These are phyloP conservation scores for Cetradonia linearis DNA, from an alignment of 495 filamentous ascomycete species.

Conservation along the genomic window DNA sequence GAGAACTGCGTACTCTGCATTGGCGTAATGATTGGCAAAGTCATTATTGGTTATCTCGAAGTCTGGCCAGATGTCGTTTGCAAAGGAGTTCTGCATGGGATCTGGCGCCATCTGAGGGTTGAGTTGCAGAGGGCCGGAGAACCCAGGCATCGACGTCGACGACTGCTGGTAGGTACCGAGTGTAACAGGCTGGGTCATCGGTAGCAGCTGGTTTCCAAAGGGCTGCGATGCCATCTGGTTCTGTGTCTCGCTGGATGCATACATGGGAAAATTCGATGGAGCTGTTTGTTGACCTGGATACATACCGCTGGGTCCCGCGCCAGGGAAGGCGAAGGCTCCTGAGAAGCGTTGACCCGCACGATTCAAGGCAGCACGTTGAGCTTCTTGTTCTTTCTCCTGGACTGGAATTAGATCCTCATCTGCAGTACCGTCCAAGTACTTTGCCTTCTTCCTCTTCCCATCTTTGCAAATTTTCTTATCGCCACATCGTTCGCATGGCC, in stretches of 20 bases:
- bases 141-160: constrained; percentile 25
- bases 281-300: constrained; percentile 19
- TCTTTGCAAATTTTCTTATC: constrained; percentile 87
- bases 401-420: constrained; percentile 60
- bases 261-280: constrained; percentile 15
- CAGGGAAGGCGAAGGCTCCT: constrained; percentile 14
- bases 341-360: constrained; percentile 10
- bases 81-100: constrained; percentile 41
- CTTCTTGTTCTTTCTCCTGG: constrained; percentile 40
- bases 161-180: constrained; percentile 21
- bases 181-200: constrained; percentile 56
- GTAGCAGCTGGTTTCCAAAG: constrained; percentile 54
- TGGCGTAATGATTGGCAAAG: constrained; percentile 91
- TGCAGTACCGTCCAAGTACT: constrained; percentile 94
- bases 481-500: constrained; percentile 85
- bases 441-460: constrained; percentile 95
- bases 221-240: constrained; percentile 37
- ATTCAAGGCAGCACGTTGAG: constrained; percentile 9
- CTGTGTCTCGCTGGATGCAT: constrained; percentile 15
- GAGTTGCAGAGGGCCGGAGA: constrained; percentile 20
- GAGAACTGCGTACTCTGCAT: constrained; percentile 86
- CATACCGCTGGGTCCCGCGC: constrained; percentile 20
- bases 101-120: constrained; percentile 25
- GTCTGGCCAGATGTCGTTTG: constrained; percentile 68
- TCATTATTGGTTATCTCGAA: constrained; percentile 89